Percentiles rank a stretch among this genome's conserved stretches.
Evolutionary conservation across 176 grass and related monocot species (phyloP).

Genomic region (Avena insularis): DNA sequence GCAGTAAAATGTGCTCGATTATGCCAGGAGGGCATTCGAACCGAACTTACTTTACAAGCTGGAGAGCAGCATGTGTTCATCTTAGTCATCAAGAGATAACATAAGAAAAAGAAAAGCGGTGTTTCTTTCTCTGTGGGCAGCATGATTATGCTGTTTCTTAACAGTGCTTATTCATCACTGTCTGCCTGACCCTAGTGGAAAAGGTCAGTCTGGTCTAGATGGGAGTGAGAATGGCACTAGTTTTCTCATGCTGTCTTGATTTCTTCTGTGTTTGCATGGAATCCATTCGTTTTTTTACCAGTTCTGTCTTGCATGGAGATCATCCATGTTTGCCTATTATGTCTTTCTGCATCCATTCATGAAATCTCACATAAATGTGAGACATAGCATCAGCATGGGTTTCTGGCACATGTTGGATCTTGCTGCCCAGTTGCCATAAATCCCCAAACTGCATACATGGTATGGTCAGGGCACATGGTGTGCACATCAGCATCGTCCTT

Average conservation of each 20-base stretch:
- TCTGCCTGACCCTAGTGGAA: slow-evolving; percentile 1
- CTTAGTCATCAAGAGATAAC: slow-evolving; percentile 14
- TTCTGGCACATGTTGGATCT: slow-evolving; percentile 32
- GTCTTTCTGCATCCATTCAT: slow-evolving; percentile 1
- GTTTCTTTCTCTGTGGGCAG: slow-evolving; percentile 20
- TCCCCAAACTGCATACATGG: background rate
- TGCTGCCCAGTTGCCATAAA: slow-evolving; percentile 27
- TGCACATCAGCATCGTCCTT: slow-evolving; percentile 39
- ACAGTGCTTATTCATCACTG: slow-evolving; percentile 22
- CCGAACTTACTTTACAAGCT: background rate
- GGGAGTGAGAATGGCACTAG: background rate
- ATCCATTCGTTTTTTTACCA: slow-evolving; percentile 10
- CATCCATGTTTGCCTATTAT: background rate
- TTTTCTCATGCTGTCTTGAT: background rate
- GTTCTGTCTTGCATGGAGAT: slow-evolving; percentile 19
- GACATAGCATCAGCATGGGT: background rate
- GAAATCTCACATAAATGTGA: slow-evolving; percentile 25
- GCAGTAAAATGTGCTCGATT: slow-evolving; percentile 6
- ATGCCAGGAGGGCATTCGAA: slow-evolving; percentile 15
- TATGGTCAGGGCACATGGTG: slow-evolving; percentile 17
- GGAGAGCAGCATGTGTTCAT: slow-evolving; percentile 31
- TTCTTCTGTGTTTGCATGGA: slow-evolving; percentile 35
- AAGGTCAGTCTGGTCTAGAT: background rate
- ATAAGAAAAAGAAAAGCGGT: background rate
- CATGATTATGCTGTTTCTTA: slow-evolving; percentile 53